A percentile compares a stretch with the other conserved stretches of the same genome.
Conservation (phyloP, 371 early-diverging fungal species). For the Blastocladiella emersonii region DNA sequence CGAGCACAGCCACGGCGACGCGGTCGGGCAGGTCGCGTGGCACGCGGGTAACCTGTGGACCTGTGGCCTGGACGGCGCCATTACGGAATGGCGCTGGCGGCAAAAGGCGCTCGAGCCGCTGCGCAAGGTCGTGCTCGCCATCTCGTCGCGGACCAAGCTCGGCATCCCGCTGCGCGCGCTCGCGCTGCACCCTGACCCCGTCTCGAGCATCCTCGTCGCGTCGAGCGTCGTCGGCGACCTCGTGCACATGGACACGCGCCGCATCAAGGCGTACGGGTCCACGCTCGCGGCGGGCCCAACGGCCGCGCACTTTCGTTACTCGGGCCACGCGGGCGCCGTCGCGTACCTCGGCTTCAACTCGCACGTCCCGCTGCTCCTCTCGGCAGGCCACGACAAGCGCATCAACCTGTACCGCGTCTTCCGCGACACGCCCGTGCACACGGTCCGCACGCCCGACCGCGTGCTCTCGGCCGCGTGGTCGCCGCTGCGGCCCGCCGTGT, state of each 20-base stretch:
- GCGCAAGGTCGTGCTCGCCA: too few species aligned
- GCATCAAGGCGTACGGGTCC: too few species aligned
- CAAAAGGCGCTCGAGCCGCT: too few species aligned
- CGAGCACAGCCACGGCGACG: neutral
- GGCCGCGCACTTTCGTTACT: neutral
- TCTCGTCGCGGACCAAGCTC: too few species aligned
- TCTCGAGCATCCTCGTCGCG: too few species aligned
- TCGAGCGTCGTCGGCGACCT: neutral
- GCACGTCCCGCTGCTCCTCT: neutral
- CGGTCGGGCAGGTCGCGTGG: neutral
- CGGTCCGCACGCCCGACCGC: too few species aligned
- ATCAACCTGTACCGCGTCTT: too few species aligned
- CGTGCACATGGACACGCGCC: neutral
- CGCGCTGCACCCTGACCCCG: neutral
- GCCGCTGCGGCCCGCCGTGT: neutral
- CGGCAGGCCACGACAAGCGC: too few species aligned
- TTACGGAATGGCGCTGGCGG: too few species aligned
- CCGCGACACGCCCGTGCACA: too few species aligned
- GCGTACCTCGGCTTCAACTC: neutral
- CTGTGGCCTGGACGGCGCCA: neutral
- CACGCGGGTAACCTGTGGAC: neutral
- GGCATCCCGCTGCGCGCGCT: too few species aligned
- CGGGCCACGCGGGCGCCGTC: neutral
- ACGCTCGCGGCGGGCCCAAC: neutral
- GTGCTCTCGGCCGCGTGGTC: neutral